These are phyloP conservation scores for Cordyceps farinosa DNA, from an alignment of 2,329 filamentous ascomycete species.

Conservation along the genomic window DNA sequence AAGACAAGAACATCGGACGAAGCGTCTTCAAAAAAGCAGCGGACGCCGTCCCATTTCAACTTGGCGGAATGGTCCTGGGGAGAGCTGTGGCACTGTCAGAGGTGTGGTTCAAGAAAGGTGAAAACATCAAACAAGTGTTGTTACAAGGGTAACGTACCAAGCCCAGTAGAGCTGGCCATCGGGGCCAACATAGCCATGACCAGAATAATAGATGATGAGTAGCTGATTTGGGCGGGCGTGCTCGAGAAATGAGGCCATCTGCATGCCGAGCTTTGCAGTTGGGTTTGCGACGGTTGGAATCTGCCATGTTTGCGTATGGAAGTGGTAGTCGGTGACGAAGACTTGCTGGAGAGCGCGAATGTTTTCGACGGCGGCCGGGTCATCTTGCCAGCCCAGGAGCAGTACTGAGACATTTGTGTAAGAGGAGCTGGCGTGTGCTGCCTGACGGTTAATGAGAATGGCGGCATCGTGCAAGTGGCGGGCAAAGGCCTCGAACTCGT, in stretches of 20 bases:
- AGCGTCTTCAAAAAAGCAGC: slow-evolving; percentile 59
- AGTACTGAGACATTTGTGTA: slow-evolving; percentile 59
- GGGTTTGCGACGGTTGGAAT: slow-evolving; percentile 59
- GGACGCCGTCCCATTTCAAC: slow-evolving; percentile 61
- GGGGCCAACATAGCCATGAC: slow-evolving; percentile 54
- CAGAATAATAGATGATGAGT: slow-evolving; percentile 62
- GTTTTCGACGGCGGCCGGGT: slow-evolving; percentile 51
- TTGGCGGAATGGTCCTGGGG: slow-evolving; percentile 53
- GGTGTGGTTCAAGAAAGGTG: slow-evolving; percentile 18
- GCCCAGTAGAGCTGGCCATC: slow-evolving; percentile 65
- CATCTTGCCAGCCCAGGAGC: slow-evolving; percentile 61
- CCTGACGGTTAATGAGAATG: slow-evolving; percentile 63
- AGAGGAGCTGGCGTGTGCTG: slow-evolving; percentile 43
- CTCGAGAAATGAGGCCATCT: slow-evolving; percentile 58
- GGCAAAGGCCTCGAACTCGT: slow-evolving; percentile 65
- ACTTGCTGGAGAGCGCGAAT: slow-evolving; percentile 53
- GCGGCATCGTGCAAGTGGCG: slow-evolving; percentile 66
- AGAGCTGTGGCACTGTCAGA: slow-evolving; percentile 50
- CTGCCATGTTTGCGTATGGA: slow-evolving; percentile 56
- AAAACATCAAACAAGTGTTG: not conserved
- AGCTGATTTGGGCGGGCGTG: slow-evolving; percentile 56
- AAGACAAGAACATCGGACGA: slow-evolving; percentile 61
- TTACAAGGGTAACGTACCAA: slow-evolving; percentile 43
- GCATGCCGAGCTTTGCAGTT: slow-evolving; percentile 58
- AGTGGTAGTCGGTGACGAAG: slow-evolving; percentile 58